These are phyloP conservation scores for Pseudofabraea citricarpa DNA, from an alignment of 2,329 filamentous ascomycete species.

Conservation along the genomic window DNA sequence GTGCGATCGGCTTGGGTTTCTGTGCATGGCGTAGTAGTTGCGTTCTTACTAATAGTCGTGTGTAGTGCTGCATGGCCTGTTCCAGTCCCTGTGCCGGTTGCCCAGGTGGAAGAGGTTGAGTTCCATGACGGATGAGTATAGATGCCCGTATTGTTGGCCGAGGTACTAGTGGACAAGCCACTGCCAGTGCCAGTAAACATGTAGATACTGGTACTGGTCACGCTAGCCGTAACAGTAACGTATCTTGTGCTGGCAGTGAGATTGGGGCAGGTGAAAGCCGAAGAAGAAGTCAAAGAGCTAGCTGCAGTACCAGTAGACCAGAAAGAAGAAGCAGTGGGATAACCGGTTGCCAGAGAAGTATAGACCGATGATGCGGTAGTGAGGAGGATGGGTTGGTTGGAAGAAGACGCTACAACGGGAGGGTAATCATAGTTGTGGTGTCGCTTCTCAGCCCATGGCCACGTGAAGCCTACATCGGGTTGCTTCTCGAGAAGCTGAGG, in stretches of 20 bases:
- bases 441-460: conserved; percentile 1
- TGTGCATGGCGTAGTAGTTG: neutral
- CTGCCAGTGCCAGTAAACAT: neutral
- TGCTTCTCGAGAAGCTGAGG: neutral
- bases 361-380: neutral
- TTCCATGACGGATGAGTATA: neutral
- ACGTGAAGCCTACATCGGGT: neutral
- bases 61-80: neutral
- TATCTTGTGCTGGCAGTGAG: conserved; percentile 1
- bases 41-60: neutral
- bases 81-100: neutral
- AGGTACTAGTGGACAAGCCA: neutral
- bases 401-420: neutral
- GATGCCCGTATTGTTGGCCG: neutral
- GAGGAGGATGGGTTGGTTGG: neutral
- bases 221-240: conserved; percentile 6
- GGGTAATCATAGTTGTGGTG: neutral
- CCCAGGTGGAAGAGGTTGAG: neutral
- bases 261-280: neutral
- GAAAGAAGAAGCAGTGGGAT: too few relatives aligned
- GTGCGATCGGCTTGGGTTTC: neutral
- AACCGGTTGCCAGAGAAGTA: too few relatives aligned
- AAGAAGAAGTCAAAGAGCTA: conserved; percentile 2
- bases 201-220: conserved; percentile 2
- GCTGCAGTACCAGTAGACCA: neutral